These are phyloP conservation scores for Amanita brunnescens DNA, from an alignment of 768 basidiomycete species.

Conservation along the genomic window DNA sequence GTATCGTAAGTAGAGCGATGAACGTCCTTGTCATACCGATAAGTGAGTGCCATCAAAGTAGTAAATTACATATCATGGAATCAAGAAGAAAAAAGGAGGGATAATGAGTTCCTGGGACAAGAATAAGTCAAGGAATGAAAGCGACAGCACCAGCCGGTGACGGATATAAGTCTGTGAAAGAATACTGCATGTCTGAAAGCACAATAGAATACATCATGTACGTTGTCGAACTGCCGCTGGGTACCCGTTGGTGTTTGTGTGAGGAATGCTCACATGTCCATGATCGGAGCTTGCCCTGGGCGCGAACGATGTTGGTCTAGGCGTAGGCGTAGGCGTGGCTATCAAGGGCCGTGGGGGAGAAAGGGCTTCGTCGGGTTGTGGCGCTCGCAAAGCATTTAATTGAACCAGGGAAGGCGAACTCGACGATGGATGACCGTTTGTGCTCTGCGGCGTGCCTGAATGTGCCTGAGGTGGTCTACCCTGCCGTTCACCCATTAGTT, in stretches of 20 bases:
- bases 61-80: constrained; percentile 59
- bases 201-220: constrained; percentile 24
- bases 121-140: constrained; percentile 12
- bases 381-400: constrained; percentile 26
- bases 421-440: constrained; percentile 26
- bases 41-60: constrained; percentile 27
- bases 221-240: constrained; percentile 43
- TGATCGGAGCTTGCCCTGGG: constrained; percentile 37
- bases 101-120: constrained; percentile 14
- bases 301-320: constrained; percentile 44
- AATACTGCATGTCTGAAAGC: constrained; percentile 4
- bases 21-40: constrained; percentile 53
- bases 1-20: constrained; percentile 54
- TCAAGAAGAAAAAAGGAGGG: constrained; percentile 25
- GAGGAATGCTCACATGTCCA: constrained; percentile 27
- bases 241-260: constrained; percentile 30
- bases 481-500: constrained; percentile 32
- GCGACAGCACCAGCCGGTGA: constrained; percentile 15
- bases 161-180: constrained; percentile 10
- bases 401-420: constrained; percentile 41
- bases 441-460: constrained; percentile 34
- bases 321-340: constrained; percentile 29
- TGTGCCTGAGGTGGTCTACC: constrained; percentile 31
- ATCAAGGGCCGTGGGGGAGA: constrained; percentile 29
- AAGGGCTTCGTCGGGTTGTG: constrained; percentile 36